Conservation (phyloP, 2,329 filamentous ascomycete genomes). For the Volutella citrinella region DNA sequence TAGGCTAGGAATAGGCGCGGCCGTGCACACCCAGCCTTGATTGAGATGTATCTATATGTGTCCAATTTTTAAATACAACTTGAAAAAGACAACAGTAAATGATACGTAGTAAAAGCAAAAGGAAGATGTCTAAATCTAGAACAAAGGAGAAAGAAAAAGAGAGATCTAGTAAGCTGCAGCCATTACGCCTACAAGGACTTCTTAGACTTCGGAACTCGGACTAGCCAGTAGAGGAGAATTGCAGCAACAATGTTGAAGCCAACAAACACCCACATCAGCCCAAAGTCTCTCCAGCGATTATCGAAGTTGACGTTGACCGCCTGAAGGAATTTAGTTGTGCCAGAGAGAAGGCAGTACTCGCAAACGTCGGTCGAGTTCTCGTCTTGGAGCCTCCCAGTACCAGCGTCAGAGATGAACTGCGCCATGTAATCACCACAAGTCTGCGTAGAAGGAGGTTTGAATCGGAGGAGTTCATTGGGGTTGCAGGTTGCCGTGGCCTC, state of each 20-base stretch:
- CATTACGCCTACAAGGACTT: not conserved
- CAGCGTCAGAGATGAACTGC: conserved; percentile 1
- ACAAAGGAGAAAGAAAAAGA: no score
- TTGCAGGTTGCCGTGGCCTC: conserved; percentile 6
- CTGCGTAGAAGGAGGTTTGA: conserved; percentile 2
- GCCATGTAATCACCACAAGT: conserved; percentile 8
- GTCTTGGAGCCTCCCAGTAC: not conserved
- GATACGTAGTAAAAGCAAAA: no score
- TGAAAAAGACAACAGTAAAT: no score
- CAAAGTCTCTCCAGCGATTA: conserved; percentile 4
- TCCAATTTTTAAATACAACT: no score
- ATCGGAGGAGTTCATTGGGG: conserved; percentile 9
- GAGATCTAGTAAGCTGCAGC: no score
- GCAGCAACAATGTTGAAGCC: conserved; percentile 1
- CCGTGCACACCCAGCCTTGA: no score
- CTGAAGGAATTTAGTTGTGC: conserved; percentile 1
- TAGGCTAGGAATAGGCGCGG: no score
- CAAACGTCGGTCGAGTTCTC: not conserved
- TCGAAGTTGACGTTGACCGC: conserved; percentile 2
- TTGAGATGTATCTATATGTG: no score
- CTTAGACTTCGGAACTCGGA: conserved; percentile 1
- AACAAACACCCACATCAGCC: conserved; percentile 5
- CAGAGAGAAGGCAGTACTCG: not conserved
- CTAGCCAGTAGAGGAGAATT: conserved; percentile 1
- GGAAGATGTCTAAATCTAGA: no score